Evolutionary conservation across 2,329 filamentous ascomycete species (phyloP).

Genomic region (Ophiostoma australiae): DNA sequence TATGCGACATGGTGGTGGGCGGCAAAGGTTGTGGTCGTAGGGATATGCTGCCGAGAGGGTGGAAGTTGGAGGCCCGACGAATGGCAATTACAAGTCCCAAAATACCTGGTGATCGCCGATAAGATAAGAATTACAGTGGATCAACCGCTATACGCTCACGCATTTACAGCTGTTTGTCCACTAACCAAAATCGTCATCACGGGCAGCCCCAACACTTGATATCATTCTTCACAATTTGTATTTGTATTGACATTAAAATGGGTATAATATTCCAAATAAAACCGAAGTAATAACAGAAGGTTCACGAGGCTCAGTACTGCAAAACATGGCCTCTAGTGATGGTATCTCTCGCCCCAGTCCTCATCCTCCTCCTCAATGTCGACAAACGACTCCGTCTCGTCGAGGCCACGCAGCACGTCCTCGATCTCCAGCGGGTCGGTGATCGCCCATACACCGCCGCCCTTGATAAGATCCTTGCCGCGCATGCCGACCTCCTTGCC

Average conservation of each 20-base stretch:
- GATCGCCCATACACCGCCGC: conserved; percentile 89
- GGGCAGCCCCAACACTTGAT: not conserved
- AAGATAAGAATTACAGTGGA: conserved; percentile 6
- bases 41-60: not conserved
- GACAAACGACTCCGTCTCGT: conserved; percentile 55
- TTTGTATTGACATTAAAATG: not conserved
- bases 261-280: not conserved
- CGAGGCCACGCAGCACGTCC: conserved; percentile 58
- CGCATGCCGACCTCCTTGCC: conserved; percentile 92
- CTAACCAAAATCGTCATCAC: not conserved
- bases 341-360: conserved; percentile 10
- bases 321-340: conserved; percentile 5
- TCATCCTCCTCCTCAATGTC: conserved; percentile 19
- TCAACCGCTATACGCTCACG: not conserved
- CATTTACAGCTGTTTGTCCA: not conserved
- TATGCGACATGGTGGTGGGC: conserved; percentile 29
- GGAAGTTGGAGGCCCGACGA: not conserved
- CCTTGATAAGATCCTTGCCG: conserved; percentile 70
- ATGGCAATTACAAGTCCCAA: not conserved
- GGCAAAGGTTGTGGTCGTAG: not conserved
- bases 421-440: conserved; percentile 74
- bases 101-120: not conserved
- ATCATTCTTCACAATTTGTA: not conserved
- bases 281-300: too few species aligned
- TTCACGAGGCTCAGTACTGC: not conserved